Conservation (phyloP, 2,329 filamentous ascomycete species). For the Fusarium mundagurra region DNA sequence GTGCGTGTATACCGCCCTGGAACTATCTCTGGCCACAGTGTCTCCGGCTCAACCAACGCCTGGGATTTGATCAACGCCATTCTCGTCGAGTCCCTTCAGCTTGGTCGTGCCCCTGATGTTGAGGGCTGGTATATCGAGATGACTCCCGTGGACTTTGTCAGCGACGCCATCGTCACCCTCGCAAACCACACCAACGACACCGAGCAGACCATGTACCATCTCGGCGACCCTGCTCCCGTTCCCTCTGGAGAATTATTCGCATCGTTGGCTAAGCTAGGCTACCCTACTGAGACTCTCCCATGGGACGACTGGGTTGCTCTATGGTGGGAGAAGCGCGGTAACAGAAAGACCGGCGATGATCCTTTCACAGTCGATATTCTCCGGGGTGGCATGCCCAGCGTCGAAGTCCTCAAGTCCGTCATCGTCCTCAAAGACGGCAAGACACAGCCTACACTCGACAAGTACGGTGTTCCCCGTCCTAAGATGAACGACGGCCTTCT, state of each 20-base stretch:
- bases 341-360: conserved; percentile 71
- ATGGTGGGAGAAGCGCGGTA: conserved; percentile 77
- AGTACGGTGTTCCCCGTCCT: conserved; percentile 67
- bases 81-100: conserved; percentile 78
- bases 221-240: conserved; percentile 77
- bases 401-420: conserved; percentile 75
- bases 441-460: conserved; percentile 68
- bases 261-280: conserved; percentile 72
- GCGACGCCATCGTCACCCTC: conserved; percentile 76
- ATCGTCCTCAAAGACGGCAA: conserved; percentile 77
- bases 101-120: conserved; percentile 76
- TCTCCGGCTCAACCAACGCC: conserved; percentile 78
- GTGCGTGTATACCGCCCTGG: conserved; percentile 77
- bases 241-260: conserved; percentile 73
- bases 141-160: conserved; percentile 86
- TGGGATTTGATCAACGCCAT: conserved; percentile 82
- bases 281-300: conserved; percentile 70
- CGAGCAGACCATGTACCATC: conserved; percentile 74
- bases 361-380: conserved; percentile 83
- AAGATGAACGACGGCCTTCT: conserved; percentile 76
- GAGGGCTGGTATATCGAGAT: conserved; percentile 83
- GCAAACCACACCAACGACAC: conserved; percentile 70
- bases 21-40: conserved; percentile 82
- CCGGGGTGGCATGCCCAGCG: conserved; percentile 80
- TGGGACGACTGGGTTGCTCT: conserved; percentile 80